Evolutionary conservation across 805 yeast species (phyloP), one percentile per base, ranked within the genome.

Genomic region (Nakazawaea wickerhamii): DNA sequence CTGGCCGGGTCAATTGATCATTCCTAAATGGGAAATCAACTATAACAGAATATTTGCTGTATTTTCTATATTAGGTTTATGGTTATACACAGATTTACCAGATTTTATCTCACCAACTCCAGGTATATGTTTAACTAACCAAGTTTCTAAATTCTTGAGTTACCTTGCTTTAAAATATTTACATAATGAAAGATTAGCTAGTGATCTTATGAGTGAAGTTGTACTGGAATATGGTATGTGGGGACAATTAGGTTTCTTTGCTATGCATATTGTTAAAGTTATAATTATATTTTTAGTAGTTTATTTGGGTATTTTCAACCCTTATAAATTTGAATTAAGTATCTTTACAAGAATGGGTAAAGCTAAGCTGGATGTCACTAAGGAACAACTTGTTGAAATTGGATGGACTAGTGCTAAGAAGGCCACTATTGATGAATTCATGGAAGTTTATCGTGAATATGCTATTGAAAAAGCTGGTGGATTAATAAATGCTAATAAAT

Each of bases 381-480:
- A 68, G 47, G 87, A 81, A 14, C 68, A 74, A 45, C 71, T 90
- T 52, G 51, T 79, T 26, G 61, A 63, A 4, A 65, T 90, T 51
- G 98, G 98, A 38, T 93, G 98, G 98, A 88, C 96, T n/a, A 95
- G 96, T 41, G 74, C 93, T 19, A 83, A 81, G 61, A 80, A 81
- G 51, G 83, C 83, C 11, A 72, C 81, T 17, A 65, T 77, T 21
- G 83, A 77, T 30, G 88, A 79, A 49, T 91, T 82, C 71, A 76
- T 75, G 54, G 83, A 79, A 48, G 70, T 65, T 54, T 83, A 78
- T 70, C 78, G 91, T 54, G 77, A 80, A 39, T 65, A 63, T 52
- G 72, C 73, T 54, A 76, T 84, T 57, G 73, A 79, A 50, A 70
- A 75, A 53, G 75, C 69, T 51, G 96, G 95, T 45, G 86, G 88